Percentiles rank a stretch among this genome's conserved stretches.
phyloP scores from a whole-genome alignment of 2,329 filamentous ascomycete species.

The Aspergillus ruber region DNA sequence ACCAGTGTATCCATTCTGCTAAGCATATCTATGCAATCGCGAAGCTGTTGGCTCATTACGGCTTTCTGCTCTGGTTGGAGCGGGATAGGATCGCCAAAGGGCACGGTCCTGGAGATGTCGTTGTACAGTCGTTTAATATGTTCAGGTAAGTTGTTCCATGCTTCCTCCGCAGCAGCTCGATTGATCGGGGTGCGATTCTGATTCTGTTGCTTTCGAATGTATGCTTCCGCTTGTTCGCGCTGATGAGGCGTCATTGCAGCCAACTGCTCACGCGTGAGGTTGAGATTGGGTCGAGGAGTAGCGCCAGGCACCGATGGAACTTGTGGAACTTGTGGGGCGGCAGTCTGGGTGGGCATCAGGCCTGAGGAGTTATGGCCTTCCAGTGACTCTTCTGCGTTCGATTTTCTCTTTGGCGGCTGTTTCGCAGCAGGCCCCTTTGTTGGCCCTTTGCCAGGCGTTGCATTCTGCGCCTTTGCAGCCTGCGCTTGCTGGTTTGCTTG shows the following conservation, averaged over 20 bases:
- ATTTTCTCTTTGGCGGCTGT: conserved; percentile 38
- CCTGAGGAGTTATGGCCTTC: conserved; percentile 32
- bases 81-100: conserved; percentile 24
- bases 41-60: conserved; percentile 34
- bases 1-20: conserved; percentile 39
- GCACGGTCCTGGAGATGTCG: conserved; percentile 29
- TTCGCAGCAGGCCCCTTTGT: conserved; percentile 22
- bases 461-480: conserved; percentile 24
- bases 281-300: conserved; percentile 15
- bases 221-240: conserved; percentile 31
- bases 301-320: conserved; percentile 11
- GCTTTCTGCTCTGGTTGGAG: conserved; percentile 35
- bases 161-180: conserved; percentile 30
- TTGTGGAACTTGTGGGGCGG: conserved; percentile 16
- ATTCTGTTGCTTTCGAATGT: conserved; percentile 29
- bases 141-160: conserved; percentile 34
- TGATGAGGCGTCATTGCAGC: conserved; percentile 38
- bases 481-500: conserved; percentile 23
- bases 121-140: conserved; percentile 33
- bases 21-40: conserved; percentile 36
- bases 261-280: conserved; percentile 30
- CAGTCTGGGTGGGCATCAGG: conserved; percentile 19
- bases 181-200: conserved; percentile 26
- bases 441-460: conserved; percentile 17
- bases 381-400: conserved; percentile 41